Evolutionary conservation across 768 basidiomycete genomes (phyloP).

Genomic region (Kwoniella mangroviensis): DNA sequence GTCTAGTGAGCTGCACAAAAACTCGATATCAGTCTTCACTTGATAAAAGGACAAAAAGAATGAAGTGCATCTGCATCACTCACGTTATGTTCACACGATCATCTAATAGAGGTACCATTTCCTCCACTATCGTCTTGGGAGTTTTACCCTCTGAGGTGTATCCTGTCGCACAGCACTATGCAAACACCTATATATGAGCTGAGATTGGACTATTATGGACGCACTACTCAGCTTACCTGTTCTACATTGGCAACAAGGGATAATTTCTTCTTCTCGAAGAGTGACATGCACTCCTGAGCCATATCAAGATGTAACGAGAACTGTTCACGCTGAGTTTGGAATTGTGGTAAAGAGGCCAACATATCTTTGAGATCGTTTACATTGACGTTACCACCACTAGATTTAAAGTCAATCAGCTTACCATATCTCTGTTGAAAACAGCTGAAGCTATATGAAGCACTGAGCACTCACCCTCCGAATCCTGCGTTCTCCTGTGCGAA

Average conservation of each 20-base stretch:
- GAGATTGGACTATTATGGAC: neutral
- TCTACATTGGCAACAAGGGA: constrained; percentile 84
- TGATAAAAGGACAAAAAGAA: neutral
- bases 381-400: constrained; percentile 77
- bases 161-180: constrained; percentile 90
- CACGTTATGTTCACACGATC: constrained; percentile 76
- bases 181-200: neutral
- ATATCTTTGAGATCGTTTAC: constrained; percentile 99
- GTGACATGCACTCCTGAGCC: constrained; percentile 95
- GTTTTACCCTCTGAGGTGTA: constrained; percentile 86
- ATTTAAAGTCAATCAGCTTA: constrained; percentile 9
- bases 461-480: constrained; percentile 74
- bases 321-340: constrained; percentile 91
- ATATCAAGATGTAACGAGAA: constrained; percentile 96
- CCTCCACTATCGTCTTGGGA: constrained; percentile 93
- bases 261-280: constrained; percentile 87
- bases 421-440: constrained; percentile 12
- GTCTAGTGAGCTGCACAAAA: constrained; percentile 69
- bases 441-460: constrained; percentile 9
- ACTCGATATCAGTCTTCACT: neutral
- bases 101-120: constrained; percentile 96
- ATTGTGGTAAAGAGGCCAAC: constrained; percentile 92
- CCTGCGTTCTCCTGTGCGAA: constrained; percentile 94
- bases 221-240: constrained; percentile 64
- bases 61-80: constrained; percentile 39